Conservation (phyloP, 1,284 basidiomycete genomes). For the Malassezia obtusa region DNA sequence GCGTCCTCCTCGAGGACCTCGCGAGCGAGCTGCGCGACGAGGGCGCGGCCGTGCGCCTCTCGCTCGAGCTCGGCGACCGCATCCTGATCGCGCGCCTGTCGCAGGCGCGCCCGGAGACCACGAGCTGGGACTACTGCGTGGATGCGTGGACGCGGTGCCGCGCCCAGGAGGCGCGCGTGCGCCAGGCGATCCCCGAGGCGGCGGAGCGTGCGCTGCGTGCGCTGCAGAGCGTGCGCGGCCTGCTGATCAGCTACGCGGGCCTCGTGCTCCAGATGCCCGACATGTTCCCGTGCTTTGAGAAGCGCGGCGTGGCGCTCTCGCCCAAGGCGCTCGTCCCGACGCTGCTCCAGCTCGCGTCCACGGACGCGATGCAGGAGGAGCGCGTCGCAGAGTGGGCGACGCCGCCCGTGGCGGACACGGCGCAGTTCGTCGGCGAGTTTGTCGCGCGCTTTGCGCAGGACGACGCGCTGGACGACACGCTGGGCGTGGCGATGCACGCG, state of each 20-base stretch:
- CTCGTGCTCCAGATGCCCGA: slow-evolving; percentile 75
- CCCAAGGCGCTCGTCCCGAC: slow-evolving; percentile 58
- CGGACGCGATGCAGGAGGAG: slow-evolving; percentile 41
- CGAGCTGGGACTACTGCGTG: slow-evolving; percentile 79
- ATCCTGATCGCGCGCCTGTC: slow-evolving; percentile 79
- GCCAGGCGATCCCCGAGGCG: background rate
- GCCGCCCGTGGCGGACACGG: slow-evolving; percentile 48
- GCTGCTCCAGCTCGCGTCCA: slow-evolving; percentile 30
- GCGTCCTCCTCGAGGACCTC: slow-evolving; percentile 49
- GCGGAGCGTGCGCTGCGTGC: background rate
- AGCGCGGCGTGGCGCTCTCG: slow-evolving; percentile 25
- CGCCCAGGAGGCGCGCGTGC: slow-evolving; percentile 21
- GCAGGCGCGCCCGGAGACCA: slow-evolving; percentile 61
- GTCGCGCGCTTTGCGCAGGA: slow-evolving; percentile 49
- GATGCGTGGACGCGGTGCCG: slow-evolving; percentile 68
- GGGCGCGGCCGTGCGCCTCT: slow-evolving; percentile 5
- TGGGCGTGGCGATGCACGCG: slow-evolving; percentile 46
- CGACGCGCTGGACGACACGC: slow-evolving; percentile 49
- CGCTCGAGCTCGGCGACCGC: slow-evolving; percentile 57
- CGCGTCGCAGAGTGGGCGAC: slow-evolving; percentile 26
- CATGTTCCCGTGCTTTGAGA: slow-evolving; percentile 63
- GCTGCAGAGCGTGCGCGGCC: slow-evolving; percentile 28
- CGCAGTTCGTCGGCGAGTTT: slow-evolving; percentile 52
- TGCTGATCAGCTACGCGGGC: slow-evolving; percentile 82
- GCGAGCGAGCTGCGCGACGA: slow-evolving; percentile 64